A percentile compares a stretch with the other conserved stretches of the same genome.
phyloP scores from a whole-genome alignment of 2,329 filamentous ascomycete genomes.

The Pyrenochaeta sp. region DNA sequence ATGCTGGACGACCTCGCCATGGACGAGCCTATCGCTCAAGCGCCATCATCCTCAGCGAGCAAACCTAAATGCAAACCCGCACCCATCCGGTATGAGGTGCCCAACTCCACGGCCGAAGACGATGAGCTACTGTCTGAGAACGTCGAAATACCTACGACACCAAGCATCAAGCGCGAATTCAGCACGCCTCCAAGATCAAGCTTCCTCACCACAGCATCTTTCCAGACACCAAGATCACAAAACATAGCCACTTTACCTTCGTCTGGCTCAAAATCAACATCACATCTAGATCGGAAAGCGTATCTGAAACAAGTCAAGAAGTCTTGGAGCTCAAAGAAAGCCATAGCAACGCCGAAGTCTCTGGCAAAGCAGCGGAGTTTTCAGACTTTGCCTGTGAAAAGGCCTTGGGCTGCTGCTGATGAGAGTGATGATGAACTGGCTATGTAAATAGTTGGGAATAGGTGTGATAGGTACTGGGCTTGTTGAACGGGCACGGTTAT shows the following conservation, averaged over 20 bases:
- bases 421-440: constrained; percentile 40
- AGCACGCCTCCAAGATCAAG: constrained; percentile 17
- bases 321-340: constrained; percentile 28
- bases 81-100: neutral
- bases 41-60: constrained; percentile 3
- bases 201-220: constrained; percentile 14
- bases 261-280: constrained; percentile 8
- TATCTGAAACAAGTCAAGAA: constrained; percentile 31
- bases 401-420: constrained; percentile 16
- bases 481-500: too few species aligned
- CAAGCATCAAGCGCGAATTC: constrained; percentile 33
- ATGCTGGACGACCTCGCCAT: constrained; percentile 13
- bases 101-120: constrained; percentile 5
- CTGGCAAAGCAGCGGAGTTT: constrained; percentile 15
- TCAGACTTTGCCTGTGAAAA: constrained; percentile 9
- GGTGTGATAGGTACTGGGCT: too few species aligned
- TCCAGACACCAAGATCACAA: constrained; percentile 21
- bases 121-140: constrained; percentile 4
- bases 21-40: neutral
- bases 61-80: constrained; percentile 2
- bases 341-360: constrained; percentile 10
- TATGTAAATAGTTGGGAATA: constrained; percentile 4
- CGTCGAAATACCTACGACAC: constrained; percentile 6
- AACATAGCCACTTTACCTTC: constrained; percentile 6
- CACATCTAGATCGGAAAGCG: constrained; percentile 14